These are phyloP conservation scores for Raddia guianensis DNA, from an alignment of 176 grass and related monocot species.

Conservation along the genomic window DNA sequence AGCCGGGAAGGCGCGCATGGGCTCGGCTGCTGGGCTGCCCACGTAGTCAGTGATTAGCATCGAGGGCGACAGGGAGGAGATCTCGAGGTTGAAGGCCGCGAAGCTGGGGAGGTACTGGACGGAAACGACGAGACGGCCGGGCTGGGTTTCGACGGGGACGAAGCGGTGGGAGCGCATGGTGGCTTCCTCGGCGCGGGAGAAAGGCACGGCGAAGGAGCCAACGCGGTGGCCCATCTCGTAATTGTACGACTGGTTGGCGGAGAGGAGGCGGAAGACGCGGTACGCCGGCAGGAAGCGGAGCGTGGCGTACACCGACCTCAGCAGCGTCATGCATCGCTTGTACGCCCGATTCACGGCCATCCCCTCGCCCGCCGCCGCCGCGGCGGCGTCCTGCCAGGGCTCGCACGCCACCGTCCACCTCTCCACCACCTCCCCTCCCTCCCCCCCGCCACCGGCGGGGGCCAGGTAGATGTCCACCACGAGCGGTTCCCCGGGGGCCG, in stretches of 20 bases:
- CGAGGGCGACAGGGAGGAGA: conserved; percentile 61
- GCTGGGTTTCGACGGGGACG: conserved; percentile 72
- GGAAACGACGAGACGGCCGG: conserved; percentile 69
- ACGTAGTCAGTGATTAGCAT: conserved; percentile 79
- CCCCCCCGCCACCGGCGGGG: conserved; percentile 36
- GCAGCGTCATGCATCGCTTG: conserved; percentile 74
- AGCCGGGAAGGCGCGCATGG: conserved; percentile 68
- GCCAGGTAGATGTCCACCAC: conserved; percentile 63
- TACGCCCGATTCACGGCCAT: conserved; percentile 68
- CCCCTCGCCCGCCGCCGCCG: conserved; percentile 39
- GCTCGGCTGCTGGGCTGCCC: conserved; percentile 72
- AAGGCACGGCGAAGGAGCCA: conserved; percentile 66
- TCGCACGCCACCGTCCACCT: conserved; percentile 78
- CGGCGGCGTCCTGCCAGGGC: conserved; percentile 46
- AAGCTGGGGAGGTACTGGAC: conserved; percentile 77
- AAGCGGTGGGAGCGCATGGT: conserved; percentile 60
- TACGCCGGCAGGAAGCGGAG: conserved; percentile 81
- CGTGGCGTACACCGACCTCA: conserved; percentile 65
- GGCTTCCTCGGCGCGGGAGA: conserved; percentile 69
- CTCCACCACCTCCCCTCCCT: conserved; percentile 59
- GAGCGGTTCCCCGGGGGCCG: conserved; percentile 50
- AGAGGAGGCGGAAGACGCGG: conserved; percentile 71
- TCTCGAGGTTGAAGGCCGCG: conserved; percentile 72
- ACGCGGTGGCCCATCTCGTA: conserved; percentile 78
- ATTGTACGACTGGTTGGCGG: conserved; percentile 76